Evolutionary conservation across 1,284 basidiomycete genomes (phyloP).

Genomic region (Cerioporus squamosus): DNA sequence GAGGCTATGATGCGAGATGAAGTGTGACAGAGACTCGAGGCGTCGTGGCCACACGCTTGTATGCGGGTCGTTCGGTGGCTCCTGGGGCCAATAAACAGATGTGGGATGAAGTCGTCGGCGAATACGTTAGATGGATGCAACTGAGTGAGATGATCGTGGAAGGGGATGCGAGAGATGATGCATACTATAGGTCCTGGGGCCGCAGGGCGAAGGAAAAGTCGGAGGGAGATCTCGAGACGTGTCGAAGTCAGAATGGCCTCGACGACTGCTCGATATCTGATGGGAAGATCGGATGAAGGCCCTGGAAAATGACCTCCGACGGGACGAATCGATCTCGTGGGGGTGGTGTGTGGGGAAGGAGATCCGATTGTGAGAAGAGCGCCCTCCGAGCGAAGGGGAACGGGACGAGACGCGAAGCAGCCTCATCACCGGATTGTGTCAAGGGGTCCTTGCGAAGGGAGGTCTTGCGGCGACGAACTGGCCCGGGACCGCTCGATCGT

Average conservation of each 20-base stretch:
- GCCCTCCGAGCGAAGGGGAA: slow-evolving; percentile 18
- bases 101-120: slow-evolving; percentile 5
- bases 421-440: slow-evolving; percentile 7
- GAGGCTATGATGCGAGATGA: slow-evolving; percentile 5
- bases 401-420: slow-evolving; percentile 6
- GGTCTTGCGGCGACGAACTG: slow-evolving; percentile 34
- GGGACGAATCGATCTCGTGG: slow-evolving; percentile 27
- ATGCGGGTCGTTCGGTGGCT: slow-evolving; percentile 13
- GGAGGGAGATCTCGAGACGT: not conserved
- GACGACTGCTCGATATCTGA: slow-evolving; percentile 16
- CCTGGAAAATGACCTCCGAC: slow-evolving; percentile 29
- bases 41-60: slow-evolving; percentile 11
- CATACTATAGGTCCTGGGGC: not conserved
- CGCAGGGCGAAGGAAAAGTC: not conserved
- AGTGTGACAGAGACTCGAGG: slow-evolving; percentile 5
- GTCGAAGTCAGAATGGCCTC: slow-evolving; percentile 6
- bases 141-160: not conserved
- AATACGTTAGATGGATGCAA: slow-evolving; percentile 15
- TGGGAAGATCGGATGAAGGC: slow-evolving; percentile 30
- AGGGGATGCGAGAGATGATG: slow-evolving; percentile 9
- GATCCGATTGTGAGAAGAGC: slow-evolving; percentile 24
- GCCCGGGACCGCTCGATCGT: slow-evolving; percentile 22
- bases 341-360: slow-evolving; percentile 31
- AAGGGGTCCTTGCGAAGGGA: slow-evolving; percentile 30
- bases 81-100: slow-evolving; percentile 25